Evolutionary conservation across 495 filamentous ascomycete species (phyloP).

Genomic region (Penicillium cinerascens): DNA sequence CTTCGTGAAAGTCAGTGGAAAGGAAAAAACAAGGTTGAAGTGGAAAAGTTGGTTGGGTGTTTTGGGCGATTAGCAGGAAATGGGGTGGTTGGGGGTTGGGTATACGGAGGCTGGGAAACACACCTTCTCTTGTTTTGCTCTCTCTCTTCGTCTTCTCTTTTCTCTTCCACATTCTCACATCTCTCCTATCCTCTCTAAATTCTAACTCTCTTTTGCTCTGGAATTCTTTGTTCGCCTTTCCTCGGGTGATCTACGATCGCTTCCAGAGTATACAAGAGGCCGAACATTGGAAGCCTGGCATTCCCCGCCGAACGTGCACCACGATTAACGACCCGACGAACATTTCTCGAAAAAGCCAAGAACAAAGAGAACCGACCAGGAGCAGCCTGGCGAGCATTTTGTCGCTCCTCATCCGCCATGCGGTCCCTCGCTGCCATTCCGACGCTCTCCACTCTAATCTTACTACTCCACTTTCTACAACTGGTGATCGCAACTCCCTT

Average conservation of each 20-base stretch:
- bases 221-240: slow-evolving; percentile 2
- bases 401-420: slow-evolving; percentile 25
- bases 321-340: slow-evolving; percentile 8
- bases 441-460: slow-evolving; percentile 25
- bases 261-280: slow-evolving; percentile 8
- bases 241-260: slow-evolving; percentile 8
- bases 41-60: not conserved
- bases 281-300: not conserved
- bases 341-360: slow-evolving; percentile 3
- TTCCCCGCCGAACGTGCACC: slow-evolving; percentile 2
- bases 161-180: slow-evolving; percentile 6
- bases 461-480: slow-evolving; percentile 21
- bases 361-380: not conserved
- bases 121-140: slow-evolving; percentile 2
- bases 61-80: slow-evolving; percentile 29
- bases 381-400: not conserved
- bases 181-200: slow-evolving; percentile 5
- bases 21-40: not conserved
- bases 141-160: slow-evolving; percentile 10
- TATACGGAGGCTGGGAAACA: slow-evolving; percentile 36
- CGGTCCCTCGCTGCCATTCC: slow-evolving; percentile 25
- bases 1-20: slow-evolving; percentile 10
- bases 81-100: slow-evolving; percentile 41
- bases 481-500: slow-evolving; percentile 38
- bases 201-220: not conserved